phyloP scores from a whole-genome alignment of 2,329 filamentous ascomycete species.

The Cercospora citrullina region DNA sequence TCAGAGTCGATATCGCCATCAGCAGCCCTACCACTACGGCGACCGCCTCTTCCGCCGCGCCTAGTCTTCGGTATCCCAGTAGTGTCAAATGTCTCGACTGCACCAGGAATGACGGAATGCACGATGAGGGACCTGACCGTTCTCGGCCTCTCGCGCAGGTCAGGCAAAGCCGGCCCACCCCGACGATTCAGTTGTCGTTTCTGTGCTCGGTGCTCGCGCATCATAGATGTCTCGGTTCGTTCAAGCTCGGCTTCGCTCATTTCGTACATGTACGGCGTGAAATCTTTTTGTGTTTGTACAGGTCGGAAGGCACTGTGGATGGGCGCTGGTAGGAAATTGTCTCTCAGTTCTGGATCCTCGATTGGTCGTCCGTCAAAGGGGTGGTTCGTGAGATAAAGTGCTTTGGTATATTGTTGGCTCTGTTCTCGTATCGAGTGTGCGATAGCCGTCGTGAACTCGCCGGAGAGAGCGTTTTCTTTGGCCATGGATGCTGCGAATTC shows the following conservation, averaged over 20 bases:
- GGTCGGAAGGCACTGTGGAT: conserved; percentile 81
- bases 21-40: conserved; percentile 56
- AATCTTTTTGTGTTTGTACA: conserved; percentile 91
- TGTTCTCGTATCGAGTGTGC: conserved; percentile 98
- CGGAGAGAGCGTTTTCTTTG: conserved; percentile 82
- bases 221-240: conserved; percentile 86
- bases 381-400: conserved; percentile 88
- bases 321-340: conserved; percentile 83
- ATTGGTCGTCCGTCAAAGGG: conserved; percentile 91
- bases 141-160: conserved; percentile 89
- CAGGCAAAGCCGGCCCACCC: conserved; percentile 89
- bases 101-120: conserved; percentile 87
- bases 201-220: conserved; percentile 87
- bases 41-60: conserved; percentile 43
- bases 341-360: conserved; percentile 84
- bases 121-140: conserved; percentile 92
- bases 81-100: conserved; percentile 75
- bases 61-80: conserved; percentile 77
- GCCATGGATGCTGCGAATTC: conserved; percentile 91
- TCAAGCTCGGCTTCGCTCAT: conserved; percentile 88
- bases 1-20: conserved; percentile 75
- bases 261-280: conserved; percentile 89
- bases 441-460: conserved; percentile 96
- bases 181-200: conserved; percentile 93
- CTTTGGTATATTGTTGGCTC: conserved; percentile 88